Conservation (phyloP, 2,329 filamentous ascomycete species). For the Fusarium ambrosium region DNA sequence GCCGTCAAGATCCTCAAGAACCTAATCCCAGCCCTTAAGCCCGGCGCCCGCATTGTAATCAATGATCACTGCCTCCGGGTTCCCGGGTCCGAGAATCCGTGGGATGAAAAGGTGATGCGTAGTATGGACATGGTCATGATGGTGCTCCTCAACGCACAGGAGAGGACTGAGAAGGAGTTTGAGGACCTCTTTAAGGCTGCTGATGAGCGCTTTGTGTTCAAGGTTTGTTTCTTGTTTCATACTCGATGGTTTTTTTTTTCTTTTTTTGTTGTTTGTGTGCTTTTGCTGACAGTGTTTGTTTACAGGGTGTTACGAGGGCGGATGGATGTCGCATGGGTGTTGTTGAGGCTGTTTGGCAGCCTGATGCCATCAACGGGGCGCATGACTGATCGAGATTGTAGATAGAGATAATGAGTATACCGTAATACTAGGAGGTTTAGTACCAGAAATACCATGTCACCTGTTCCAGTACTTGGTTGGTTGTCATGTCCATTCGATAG, state of each 20-base stretch:
- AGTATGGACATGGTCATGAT: slow-evolving; percentile 68
- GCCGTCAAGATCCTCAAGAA: slow-evolving; percentile 62
- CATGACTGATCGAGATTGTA: background rate
- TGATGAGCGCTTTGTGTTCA: slow-evolving; percentile 59
- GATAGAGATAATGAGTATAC: background rate
- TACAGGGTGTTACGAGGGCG: slow-evolving; percentile 56
- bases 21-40: slow-evolving; percentile 68
- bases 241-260: rapidly evolving
- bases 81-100: slow-evolving; percentile 55
- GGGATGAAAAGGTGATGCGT: slow-evolving; percentile 62
- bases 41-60: slow-evolving; percentile 63
- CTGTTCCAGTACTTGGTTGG: background rate
- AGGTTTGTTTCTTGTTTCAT: slow-evolving; percentile 46
- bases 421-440: background rate
- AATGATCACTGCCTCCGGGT: slow-evolving; percentile 61
- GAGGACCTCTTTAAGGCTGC: slow-evolving; percentile 58
- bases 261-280: background rate
- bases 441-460: background rate
- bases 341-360: slow-evolving; percentile 63
- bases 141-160: slow-evolving; percentile 64
- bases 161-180: slow-evolving; percentile 63
- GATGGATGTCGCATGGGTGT: slow-evolving; percentile 62
- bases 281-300: slow-evolving; percentile 16
- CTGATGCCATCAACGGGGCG: slow-evolving; percentile 27
- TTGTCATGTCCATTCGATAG: background rate